Conservation (phyloP, 176 grass and related monocot genomes). For the Carex cristatella region DNA sequence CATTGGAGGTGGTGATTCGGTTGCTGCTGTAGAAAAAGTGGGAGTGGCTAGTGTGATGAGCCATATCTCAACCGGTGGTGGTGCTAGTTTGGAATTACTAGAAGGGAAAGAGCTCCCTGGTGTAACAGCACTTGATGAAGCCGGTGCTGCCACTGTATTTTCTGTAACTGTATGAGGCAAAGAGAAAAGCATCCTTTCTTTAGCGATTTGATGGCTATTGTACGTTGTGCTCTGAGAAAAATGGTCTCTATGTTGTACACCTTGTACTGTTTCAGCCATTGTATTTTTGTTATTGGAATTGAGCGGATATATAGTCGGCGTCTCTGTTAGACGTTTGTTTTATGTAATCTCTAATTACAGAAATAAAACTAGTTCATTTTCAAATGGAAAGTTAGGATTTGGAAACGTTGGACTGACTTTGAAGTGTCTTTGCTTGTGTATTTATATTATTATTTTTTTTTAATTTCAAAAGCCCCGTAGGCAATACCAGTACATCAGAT, state of each 20-base stretch:
- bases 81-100: conserved; percentile 40
- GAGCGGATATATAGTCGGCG: background rate
- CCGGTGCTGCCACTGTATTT: background rate
- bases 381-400: background rate
- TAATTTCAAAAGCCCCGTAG: no score
- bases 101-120: conserved; percentile 43
- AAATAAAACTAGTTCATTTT: background rate
- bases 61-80: conserved; percentile 44
- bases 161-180: conserved; percentile 7
- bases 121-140: conserved; percentile 37
- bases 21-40: conserved; percentile 42
- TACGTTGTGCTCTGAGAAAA: conserved; percentile 7
- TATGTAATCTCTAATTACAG: background rate
- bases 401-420: background rate
- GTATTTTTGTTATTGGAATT: conserved; percentile 9
- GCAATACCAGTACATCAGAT: no score
- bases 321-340: background rate
- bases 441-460: background rate
- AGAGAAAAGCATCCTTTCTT: background rate
- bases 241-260: background rate
- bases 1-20: conserved; percentile 43
- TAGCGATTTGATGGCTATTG: background rate
- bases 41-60: conserved; percentile 41
- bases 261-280: conserved; percentile 5
- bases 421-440: background rate